Evolutionary conservation across 2,329 filamentous ascomycete species (phyloP).

Genomic region (Myriosclerotinia curreyana): DNA sequence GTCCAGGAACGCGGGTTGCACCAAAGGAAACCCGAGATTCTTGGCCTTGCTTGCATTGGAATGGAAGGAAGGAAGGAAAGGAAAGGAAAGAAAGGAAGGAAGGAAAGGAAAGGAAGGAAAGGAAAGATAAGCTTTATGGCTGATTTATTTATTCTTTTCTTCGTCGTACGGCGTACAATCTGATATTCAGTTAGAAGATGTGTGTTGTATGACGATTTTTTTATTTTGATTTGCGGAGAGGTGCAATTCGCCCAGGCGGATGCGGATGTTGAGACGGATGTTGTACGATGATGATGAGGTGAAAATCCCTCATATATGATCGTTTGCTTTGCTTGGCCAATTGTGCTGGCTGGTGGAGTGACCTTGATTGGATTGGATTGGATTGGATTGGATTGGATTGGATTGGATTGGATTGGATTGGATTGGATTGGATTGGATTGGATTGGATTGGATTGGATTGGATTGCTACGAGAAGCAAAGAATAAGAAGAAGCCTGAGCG

Average conservation of each 20-base stretch:
- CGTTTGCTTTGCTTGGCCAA: not conserved
- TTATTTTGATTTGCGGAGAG: not conserved
- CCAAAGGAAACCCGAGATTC: not conserved
- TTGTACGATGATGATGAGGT: not conserved
- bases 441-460: not conserved
- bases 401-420: too few species aligned
- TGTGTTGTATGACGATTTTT: not conserved
- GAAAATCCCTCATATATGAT: constrained; percentile 4
- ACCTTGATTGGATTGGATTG: not conserved
- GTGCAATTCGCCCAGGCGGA: not conserved
- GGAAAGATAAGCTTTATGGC: not conserved
- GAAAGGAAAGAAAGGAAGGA: too few species aligned
- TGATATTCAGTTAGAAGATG: not conserved
- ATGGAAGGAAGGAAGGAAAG: not conserved
- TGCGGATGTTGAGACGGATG: too few species aligned
- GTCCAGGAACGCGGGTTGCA: not conserved
- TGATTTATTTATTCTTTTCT: not conserved
- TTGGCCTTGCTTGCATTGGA: not conserved
- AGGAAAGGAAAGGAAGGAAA: too few species aligned
- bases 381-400: not conserved
- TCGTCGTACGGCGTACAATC: not conserved
- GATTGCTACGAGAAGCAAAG: not conserved
- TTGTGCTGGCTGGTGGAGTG: not conserved
- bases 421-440: too few species aligned
- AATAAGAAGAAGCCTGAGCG: not conserved